Evolutionary conservation across 73 alveolate species (phyloP).

Genomic region (Tetrahymena thermophila): DNA sequence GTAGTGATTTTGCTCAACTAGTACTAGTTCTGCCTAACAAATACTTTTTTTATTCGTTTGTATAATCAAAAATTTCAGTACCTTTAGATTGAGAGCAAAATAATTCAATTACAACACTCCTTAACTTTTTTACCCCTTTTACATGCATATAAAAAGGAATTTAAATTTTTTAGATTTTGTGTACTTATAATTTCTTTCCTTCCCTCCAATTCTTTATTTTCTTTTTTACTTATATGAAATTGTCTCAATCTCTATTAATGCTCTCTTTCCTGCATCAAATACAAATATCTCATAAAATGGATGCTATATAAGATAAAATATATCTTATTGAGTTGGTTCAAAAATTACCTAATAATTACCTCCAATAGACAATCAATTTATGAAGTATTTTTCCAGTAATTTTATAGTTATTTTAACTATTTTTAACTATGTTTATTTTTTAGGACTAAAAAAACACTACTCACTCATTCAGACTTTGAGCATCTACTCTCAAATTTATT

Average conservation of each 20-base stretch:
- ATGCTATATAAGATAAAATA: neutral
- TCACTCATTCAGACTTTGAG: neutral
- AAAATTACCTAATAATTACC: neutral
- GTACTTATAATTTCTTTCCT: neutral
- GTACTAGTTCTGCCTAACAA: neutral
- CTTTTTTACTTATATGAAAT: neutral
- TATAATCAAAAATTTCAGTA: neutral
- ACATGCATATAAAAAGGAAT: slow-evolving; percentile 1
- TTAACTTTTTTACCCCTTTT: neutral
- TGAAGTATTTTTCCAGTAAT: neutral
- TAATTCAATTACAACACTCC: neutral
- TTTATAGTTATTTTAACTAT: neutral
- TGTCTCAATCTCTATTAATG: neutral
- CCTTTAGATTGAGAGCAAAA: neutral
- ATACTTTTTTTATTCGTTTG: neutral
- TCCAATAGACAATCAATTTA: neutral
- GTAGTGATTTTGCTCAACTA: neutral
- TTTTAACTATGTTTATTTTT: neutral
- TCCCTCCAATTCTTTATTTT: neutral
- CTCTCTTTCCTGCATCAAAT: neutral
- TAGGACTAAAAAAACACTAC: neutral
- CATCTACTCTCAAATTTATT: neutral
- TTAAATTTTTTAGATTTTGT: neutral
- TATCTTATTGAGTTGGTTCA: neutral
- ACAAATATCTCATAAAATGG: neutral